Conservation (phyloP, 1,284 basidiomycete species). For the Mycena sp. region DNA sequence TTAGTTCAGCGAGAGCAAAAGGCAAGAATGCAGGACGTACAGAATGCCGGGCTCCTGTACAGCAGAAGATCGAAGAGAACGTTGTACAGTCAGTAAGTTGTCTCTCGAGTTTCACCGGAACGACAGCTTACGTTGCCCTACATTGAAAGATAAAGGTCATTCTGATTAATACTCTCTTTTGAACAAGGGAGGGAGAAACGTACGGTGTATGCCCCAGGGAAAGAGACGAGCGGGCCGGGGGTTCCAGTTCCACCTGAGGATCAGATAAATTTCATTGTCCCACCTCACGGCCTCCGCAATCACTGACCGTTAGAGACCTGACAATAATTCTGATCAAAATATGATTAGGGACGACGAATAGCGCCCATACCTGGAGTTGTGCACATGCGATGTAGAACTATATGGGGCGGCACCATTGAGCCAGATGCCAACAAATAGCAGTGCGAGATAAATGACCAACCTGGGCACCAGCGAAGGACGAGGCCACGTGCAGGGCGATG, state of each 20-base stretch:
- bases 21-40: not conserved
- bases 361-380: conserved; percentile 38
- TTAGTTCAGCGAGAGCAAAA: too few relatives aligned
- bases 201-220: conserved; percentile 52
- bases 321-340: too few relatives aligned
- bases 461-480: conserved; percentile 45
- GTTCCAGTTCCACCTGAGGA: conserved; percentile 42
- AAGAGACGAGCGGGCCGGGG: conserved; percentile 49
- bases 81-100: not conserved
- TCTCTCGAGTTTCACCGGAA: not conserved
- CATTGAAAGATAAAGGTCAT: too few relatives aligned
- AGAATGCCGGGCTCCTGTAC: conserved; percentile 3
- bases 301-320: too few relatives aligned
- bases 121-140: conserved; percentile 4
- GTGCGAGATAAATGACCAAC: not conserved
- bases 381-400: conserved; percentile 46
- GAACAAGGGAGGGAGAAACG: too few relatives aligned
- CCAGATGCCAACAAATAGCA: too few relatives aligned
- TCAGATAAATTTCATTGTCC: not conserved
- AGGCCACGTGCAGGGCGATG: conserved; percentile 53
- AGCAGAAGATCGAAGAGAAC: not conserved
- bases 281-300: not conserved
- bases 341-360: not conserved
- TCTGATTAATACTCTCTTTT: too few relatives aligned
- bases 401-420: not conserved